phyloP scores from a whole-genome alignment of 2,329 filamentous ascomycete genomes.

The Lasiodiplodia citricola region DNA sequence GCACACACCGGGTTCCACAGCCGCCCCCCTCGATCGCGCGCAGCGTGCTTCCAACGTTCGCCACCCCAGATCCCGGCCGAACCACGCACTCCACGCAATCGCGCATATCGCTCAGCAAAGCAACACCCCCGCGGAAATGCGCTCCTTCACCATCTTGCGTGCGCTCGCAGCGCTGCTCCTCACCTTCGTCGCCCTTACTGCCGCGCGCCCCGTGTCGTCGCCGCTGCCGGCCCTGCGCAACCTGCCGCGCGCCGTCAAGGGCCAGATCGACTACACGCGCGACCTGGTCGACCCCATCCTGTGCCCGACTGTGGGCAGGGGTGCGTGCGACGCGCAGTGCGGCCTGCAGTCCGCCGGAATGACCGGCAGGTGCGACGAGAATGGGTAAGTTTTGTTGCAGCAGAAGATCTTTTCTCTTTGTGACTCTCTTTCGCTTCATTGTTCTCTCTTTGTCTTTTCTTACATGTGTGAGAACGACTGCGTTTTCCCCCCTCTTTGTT shows the following conservation, averaged over 20 bases:
- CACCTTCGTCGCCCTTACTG: background rate
- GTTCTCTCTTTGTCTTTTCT: background rate
- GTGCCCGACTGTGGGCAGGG: slow-evolving; percentile 1
- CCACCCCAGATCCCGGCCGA: background rate
- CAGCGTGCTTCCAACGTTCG: background rate
- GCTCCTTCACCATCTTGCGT: background rate
- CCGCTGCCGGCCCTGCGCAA: slow-evolving; percentile 2
- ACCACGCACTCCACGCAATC: background rate
- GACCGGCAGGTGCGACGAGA: background rate
- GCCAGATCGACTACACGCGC: slow-evolving; percentile 21
- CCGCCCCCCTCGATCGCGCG: no score
- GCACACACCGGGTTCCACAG: no score
- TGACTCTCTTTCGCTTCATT: background rate
- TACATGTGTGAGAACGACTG: background rate
- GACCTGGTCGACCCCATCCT: slow-evolving; percentile 18
- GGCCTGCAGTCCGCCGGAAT: background rate
- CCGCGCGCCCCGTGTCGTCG: background rate
- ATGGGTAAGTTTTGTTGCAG: background rate
- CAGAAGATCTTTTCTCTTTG: background rate
- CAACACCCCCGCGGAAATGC: background rate
- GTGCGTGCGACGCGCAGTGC: slow-evolving; percentile 4
- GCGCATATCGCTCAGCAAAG: no score
- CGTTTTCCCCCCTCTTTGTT: background rate
- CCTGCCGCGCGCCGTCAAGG: slow-evolving; percentile 14
- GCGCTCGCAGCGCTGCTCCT: background rate